A percentile compares a stretch with the other conserved stretches of the same genome.
These are phyloP conservation scores for Lophium mytilinum DNA, from an alignment of 495 filamentous ascomycete species.

Conservation along the genomic window DNA sequence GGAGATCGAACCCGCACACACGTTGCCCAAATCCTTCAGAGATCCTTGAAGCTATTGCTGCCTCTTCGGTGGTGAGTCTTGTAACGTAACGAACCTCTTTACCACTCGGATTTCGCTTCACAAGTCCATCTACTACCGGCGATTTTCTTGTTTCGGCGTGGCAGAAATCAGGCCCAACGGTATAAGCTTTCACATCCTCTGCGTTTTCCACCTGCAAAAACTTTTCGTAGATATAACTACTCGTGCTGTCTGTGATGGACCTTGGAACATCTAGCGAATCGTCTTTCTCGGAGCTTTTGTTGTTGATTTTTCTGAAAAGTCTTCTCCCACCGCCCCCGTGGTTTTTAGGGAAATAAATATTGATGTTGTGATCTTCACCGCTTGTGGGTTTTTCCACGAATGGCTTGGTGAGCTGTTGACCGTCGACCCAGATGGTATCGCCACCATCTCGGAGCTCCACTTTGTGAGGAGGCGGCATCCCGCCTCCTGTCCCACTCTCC, in stretches of 20 bases:
- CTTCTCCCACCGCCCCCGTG: conserved; percentile 80
- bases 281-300: conserved; percentile 95
- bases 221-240: conserved; percentile 92
- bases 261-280: conserved; percentile 64
- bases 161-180: conserved; percentile 86
- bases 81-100: conserved; percentile 97
- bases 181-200: conserved; percentile 98
- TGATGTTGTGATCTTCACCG: conserved; percentile 97
- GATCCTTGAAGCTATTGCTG: conserved; percentile 78
- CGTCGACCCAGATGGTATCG: conserved; percentile 82
- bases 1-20: conserved; percentile 93
- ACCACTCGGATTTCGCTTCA: conserved; percentile 89
- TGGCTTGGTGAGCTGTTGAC: conserved; percentile 71
- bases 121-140: conserved; percentile 91
- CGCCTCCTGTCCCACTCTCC: conserved; percentile 62
- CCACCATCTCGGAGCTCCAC: conserved; percentile 81
- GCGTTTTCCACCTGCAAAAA: conserved; percentile 94
- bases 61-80: conserved; percentile 69
- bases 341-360: conserved; percentile 87
- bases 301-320: conserved; percentile 93
- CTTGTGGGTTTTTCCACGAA: conserved; percentile 99
- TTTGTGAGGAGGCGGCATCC: conserved; percentile 47
- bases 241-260: conserved; percentile 64
- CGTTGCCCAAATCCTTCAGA: conserved; percentile 87
- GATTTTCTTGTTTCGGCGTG: conserved; percentile 96